Conservation (phyloP, 2,329 filamentous ascomycete species). For the Trichoderma sp. region DNA sequence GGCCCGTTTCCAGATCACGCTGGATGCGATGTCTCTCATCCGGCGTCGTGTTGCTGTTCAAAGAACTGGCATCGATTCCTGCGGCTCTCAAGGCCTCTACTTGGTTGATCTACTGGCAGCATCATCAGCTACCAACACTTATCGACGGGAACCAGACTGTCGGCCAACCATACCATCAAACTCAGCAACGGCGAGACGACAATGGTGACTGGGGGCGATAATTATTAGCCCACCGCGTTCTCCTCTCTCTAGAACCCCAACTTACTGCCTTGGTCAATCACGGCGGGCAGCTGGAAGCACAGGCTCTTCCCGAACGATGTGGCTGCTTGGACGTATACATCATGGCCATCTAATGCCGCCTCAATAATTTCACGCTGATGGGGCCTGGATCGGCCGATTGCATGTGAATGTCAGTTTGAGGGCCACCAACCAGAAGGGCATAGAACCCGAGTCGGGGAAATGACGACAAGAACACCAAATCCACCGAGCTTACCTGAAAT, state of each 20-base stretch:
- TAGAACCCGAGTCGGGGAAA: slow-evolving; percentile 15
- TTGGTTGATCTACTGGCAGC: slow-evolving; percentile 72
- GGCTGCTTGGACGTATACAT: slow-evolving; percentile 91
- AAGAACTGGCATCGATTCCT: slow-evolving; percentile 75
- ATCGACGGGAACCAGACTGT: slow-evolving; percentile 4
- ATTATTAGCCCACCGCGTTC: not conserved
- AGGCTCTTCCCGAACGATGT: slow-evolving; percentile 90
- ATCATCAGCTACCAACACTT: not conserved
- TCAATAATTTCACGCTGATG: slow-evolving; percentile 84
- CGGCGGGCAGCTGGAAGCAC: slow-evolving; percentile 87
- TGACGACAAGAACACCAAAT: not conserved
- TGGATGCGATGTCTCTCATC: slow-evolving; percentile 66
- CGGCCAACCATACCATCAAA: slow-evolving; percentile 64
- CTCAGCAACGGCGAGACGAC: slow-evolving; percentile 86
- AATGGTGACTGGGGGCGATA: slow-evolving; percentile 66
- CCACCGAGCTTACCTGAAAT: slow-evolving; percentile 58
- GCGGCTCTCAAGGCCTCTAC: slow-evolving; percentile 73
- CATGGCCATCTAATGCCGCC: slow-evolving; percentile 74
- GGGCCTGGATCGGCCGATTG: slow-evolving; percentile 50
- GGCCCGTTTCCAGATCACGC: slow-evolving; percentile 79
- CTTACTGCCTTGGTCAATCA: slow-evolving; percentile 81
- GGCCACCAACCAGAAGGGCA: not conserved
- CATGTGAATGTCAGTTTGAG: not conserved
- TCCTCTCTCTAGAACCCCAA: slow-evolving; percentile 25
- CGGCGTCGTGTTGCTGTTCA: slow-evolving; percentile 76